phyloP scores from a whole-genome alignment of 2,329 filamentous ascomycete genomes.

The Alternaria ethzedia region DNA sequence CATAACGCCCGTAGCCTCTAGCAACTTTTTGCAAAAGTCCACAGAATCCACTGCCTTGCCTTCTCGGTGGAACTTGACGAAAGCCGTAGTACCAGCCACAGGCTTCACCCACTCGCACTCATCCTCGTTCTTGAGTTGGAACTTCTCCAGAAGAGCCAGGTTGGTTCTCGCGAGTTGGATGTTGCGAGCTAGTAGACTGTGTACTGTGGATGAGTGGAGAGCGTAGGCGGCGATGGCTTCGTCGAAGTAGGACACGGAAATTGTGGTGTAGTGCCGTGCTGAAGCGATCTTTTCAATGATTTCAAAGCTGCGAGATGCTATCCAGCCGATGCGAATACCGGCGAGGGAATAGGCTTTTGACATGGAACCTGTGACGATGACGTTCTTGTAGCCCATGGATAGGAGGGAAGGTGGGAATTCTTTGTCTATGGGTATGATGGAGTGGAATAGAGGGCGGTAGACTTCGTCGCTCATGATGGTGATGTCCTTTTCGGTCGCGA shows the following conservation, averaged over 20 bases:
- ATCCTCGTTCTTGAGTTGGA: slow-evolving; percentile 68
- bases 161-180: slow-evolving; percentile 72
- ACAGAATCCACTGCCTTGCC: slow-evolving; percentile 72
- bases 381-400: slow-evolving; percentile 73
- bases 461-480: slow-evolving; percentile 80
- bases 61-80: slow-evolving; percentile 71
- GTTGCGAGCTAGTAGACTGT: slow-evolving; percentile 68
- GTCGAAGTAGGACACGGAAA: slow-evolving; percentile 83
- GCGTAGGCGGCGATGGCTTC: slow-evolving; percentile 80
- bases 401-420: slow-evolving; percentile 71
- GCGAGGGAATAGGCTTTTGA: slow-evolving; percentile 86
- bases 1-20: slow-evolving; percentile 74
- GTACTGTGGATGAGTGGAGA: slow-evolving; percentile 68
- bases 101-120: slow-evolving; percentile 76
- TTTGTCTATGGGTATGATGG: slow-evolving; percentile 60
- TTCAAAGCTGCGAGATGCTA: slow-evolving; percentile 68
- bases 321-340: slow-evolving; percentile 83
- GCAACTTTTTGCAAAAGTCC: slow-evolving; percentile 72
- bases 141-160: slow-evolving; percentile 68
- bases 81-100: slow-evolving; percentile 78
- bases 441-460: slow-evolving; percentile 83
- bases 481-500: slow-evolving; percentile 69
- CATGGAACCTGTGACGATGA: slow-evolving; percentile 78
- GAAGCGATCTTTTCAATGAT: slow-evolving; percentile 69
- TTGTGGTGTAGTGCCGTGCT: slow-evolving; percentile 82